phyloP scores from a whole-genome alignment of 805 yeast genomes.

The Diddensiella caesifluorescens region DNA sequence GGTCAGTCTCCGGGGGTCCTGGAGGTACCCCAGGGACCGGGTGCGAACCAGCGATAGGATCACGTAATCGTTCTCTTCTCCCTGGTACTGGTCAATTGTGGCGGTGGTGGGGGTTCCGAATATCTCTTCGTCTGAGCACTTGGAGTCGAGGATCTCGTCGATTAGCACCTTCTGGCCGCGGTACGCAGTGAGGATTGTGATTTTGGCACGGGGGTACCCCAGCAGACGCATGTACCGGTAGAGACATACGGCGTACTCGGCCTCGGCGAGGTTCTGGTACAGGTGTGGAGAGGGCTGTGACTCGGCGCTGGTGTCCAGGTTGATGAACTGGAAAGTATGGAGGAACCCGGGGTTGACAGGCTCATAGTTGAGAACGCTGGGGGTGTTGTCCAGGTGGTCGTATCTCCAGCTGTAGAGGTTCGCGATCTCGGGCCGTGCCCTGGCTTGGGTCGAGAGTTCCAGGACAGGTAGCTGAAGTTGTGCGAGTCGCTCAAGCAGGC shows the following conservation, averaged over 20 bases:
- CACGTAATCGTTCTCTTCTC: constrained; percentile 30
- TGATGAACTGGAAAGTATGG: constrained; percentile 31
- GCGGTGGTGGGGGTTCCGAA: constrained; percentile 32
- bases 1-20: constrained; percentile 23
- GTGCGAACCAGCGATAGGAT: constrained; percentile 38
- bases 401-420: constrained; percentile 25
- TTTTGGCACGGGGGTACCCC: constrained; percentile 38
- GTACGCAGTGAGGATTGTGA: constrained; percentile 40
- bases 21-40: constrained; percentile 22
- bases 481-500: constrained; percentile 27
- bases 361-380: constrained; percentile 13
- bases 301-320: constrained; percentile 33
- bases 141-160: constrained; percentile 36
- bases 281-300: constrained; percentile 25
- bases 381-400: constrained; percentile 2
- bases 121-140: constrained; percentile 26
- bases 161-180: constrained; percentile 40
- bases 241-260: constrained; percentile 42
- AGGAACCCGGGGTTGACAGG: constrained; percentile 37
- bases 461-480: constrained; percentile 21
- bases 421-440: constrained; percentile 26
- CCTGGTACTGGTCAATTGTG: constrained; percentile 30
- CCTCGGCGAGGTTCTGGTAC: constrained; percentile 43
- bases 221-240: constrained; percentile 43
- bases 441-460: constrained; percentile 25